A percentile compares a stretch with the other conserved stretches of the same genome.
Evolutionary conservation across 2,329 filamentous ascomycete species (phyloP).

Genomic region (Lasiodiplodia theobromae): DNA sequence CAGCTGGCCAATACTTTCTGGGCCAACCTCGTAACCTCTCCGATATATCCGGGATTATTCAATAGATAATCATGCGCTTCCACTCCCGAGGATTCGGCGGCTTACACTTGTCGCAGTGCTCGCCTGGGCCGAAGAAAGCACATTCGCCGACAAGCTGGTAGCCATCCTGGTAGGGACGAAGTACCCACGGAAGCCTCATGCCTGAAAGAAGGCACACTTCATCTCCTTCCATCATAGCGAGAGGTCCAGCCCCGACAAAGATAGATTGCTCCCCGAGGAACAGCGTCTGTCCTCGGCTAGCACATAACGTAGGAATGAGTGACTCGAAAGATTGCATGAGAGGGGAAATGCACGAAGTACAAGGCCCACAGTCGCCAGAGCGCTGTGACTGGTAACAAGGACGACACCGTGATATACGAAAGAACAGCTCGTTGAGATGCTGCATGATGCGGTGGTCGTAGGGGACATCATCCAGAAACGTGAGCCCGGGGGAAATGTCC

Average conservation of each 20-base stretch:
- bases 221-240: neutral
- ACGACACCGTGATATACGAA: neutral
- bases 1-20: no score
- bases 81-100: neutral
- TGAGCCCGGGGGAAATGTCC: no score
- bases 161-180: neutral
- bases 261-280: neutral
- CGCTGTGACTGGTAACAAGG: neutral
- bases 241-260: neutral
- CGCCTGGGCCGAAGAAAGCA: neutral
- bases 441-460: neutral
- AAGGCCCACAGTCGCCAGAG: neutral
- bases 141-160: neutral
- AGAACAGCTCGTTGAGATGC: neutral
- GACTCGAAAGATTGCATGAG: neutral
- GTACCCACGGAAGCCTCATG: neutral
- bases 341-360: neutral
- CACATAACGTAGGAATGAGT: neutral
- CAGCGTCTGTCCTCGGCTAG: neutral
- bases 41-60: no score
- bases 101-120: neutral
- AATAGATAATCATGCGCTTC: neutral
- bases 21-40: neutral
- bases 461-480: no score
- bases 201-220: neutral